Evolutionary conservation across 352 stramenopile genomes (phyloP), one percentile per base, ranked within the genome.

Genomic region (Globisporangium radiosum): DNA sequence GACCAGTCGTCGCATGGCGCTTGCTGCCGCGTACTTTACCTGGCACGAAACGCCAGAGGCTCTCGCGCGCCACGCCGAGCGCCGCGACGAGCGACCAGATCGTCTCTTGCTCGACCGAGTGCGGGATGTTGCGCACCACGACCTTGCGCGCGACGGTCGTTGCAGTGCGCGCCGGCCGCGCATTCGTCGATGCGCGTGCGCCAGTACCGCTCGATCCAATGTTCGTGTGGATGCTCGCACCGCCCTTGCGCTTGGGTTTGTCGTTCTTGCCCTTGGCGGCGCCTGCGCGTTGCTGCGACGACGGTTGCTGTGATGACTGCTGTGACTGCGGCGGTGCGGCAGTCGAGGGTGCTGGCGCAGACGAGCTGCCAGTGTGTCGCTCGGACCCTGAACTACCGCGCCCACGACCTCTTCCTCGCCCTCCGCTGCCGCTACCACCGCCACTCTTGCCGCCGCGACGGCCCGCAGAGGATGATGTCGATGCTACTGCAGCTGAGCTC

Each of bases 81-180:
- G 61, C 33, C 40, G 73, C 62, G 9, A 89, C 54, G 53, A 88
- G 58, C 43, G 64, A 52, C 14, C 60, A 52, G 47, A 75, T 63
- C 25, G 75, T 64, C 37, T 79, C 62, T 52, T 87, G 71, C 25
- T 69, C 64, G 25, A 69, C 72, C 8, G 62, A 59, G 51, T 81
- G 56, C 15, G 80, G 82, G 45, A 92, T 80, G 54, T 90, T 84
- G 58, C 78, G 80, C 39, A 92, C 60, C 50, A 90, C 60, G 42
- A 92, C 56, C 57, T 92, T 92, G 60, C 80, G 78, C 54, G 76
- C 69, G 17, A 85, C 68, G 1, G 76, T 36, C 15, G 52, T 63
- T 9, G 60, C 57, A 4, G 53, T 59, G 14, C 79, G 77, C 43
- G 70, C 69, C n/a, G 76, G 74, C 8, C 76, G 66, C 0, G 59